Base-by-base conservation (phyloP, 129 eudicot genomes). In the Pittosporum tobira region DNA sequence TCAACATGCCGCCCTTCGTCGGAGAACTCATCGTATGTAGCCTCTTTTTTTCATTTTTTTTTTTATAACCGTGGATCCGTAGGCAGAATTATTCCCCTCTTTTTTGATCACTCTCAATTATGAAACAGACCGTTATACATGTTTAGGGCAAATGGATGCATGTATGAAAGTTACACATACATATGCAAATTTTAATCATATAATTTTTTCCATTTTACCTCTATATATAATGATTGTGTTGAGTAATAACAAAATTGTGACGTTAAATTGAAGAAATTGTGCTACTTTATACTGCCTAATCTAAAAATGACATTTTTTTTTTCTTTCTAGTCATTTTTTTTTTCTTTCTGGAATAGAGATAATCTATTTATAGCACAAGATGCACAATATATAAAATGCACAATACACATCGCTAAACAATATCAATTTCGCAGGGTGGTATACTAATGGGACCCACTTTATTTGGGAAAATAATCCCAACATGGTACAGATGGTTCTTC, bases 1-100 rank as follows among this genome's bases (percentile, higher is more conserved):
- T 72, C 58, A 63, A 68, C 16, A 84, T 78, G 52, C 90, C 90
- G 27, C 70, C 82, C 20, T 55, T 82, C 50, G 71, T 82, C 1
- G 78, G 74, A 13, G 81, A 78, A 53, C 53, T 82, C 43, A 50
- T 82, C 5, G 88, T 82, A 63, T 54, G 2, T 14, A 0, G 14
- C 1, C 20, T 52, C 21, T 1, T 28, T 18, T 28, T 27, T 52
- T 40, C 1, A 40, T 40, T 40, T 10, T 40, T n/a, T n/a, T n/a
- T n/a, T n/a, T n/a, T n/a, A n/a, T n/a, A n/a, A n/a, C n/a, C n/a
- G n/a, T n/a, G n/a, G n/a, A n/a, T n/a, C n/a, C n/a, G n/a, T n/a
- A n/a, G n/a, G n/a, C n/a, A n/a, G n/a, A n/a, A n/a, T n/a, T n/a
- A n/a, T n/a, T n/a, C n/a, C n/a, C n/a, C n/a, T n/a, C n/a, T n/a